Percentiles rank a stretch among this genome's conserved stretches.
phyloP scores from a whole-genome alignment of 1,284 basidiomycete genomes.

The Uromyces viciae-fabae region DNA sequence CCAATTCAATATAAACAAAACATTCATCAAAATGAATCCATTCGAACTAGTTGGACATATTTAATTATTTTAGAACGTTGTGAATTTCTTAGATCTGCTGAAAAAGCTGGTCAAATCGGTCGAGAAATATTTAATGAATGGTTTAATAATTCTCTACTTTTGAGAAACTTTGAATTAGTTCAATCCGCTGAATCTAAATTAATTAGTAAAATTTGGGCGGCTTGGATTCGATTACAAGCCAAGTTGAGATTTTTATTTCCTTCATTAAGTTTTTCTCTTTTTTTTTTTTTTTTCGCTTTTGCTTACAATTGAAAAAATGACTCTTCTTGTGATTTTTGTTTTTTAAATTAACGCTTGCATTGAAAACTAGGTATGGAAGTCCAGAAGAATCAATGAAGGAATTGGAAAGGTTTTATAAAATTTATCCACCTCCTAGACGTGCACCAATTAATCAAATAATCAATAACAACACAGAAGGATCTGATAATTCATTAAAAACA shows the following conservation, averaged over 20 bases:
- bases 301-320: not conserved
- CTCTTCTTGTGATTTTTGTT: not conserved
- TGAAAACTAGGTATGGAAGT: constrained; percentile 17
- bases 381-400: constrained; percentile 35
- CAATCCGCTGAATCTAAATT: constrained; percentile 40
- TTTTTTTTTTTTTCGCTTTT: not conserved
- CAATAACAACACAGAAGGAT: not conserved
- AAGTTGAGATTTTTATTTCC: constrained; percentile 25
- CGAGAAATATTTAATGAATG: constrained; percentile 41
- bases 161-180: constrained; percentile 27
- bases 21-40: not conserved
- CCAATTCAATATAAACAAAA: constrained; percentile 1
- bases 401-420: constrained; percentile 21
- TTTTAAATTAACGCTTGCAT: not conserved
- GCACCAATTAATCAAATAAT: not conserved
- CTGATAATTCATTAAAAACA: not conserved
- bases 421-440: constrained; percentile 13
- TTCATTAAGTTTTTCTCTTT: not conserved
- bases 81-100: constrained; percentile 34
- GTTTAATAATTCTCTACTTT: not conserved
- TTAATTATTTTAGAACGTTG: constrained; percentile 40
- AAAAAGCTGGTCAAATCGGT: constrained; percentile 32
- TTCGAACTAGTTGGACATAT: constrained; percentile 39
- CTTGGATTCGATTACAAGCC: constrained; percentile 43
- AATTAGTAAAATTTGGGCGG: constrained; percentile 42